phyloP scores from a whole-genome alignment of 163 green algal genomes.

The Scenedesmus sp. region DNA sequence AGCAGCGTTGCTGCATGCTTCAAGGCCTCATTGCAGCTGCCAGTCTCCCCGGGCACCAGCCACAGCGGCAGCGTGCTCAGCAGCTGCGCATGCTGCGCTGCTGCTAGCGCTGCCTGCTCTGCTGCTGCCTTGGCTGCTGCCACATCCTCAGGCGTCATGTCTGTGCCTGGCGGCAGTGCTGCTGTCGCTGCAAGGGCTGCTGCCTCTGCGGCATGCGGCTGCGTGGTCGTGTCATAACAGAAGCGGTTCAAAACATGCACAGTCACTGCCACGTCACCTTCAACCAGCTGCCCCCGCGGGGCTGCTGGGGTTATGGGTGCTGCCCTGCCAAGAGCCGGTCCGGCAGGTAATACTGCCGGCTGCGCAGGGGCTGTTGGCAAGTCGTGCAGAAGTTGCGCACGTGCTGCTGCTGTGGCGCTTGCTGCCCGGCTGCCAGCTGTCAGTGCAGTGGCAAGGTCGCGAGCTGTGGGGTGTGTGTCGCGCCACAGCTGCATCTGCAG shows the following conservation, averaged over 20 bases:
- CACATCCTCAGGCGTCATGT: constrained; percentile 52
- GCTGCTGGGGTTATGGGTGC: neutral
- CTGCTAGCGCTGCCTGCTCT: constrained; percentile 34
- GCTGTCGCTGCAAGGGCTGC: neutral
- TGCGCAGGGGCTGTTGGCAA: neutral
- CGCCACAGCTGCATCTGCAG: constrained; percentile 45
- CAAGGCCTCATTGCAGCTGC: constrained; percentile 50
- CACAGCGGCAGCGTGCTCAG: constrained; percentile 76
- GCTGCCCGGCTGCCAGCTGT: neutral
- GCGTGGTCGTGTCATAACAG: constrained; percentile 26
- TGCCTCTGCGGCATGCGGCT: constrained; percentile 19
- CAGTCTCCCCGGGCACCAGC: constrained; percentile 73
- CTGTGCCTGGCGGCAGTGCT: constrained; percentile 27
- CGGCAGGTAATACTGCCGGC: neutral
- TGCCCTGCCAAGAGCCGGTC: neutral
- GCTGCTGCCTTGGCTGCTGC: constrained; percentile 59
- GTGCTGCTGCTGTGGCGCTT: neutral
- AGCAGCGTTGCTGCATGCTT: constrained; percentile 70
- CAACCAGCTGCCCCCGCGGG: neutral
- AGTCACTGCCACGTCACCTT: neutral
- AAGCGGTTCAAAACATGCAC: constrained; percentile 32
- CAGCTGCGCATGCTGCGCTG: constrained; percentile 8
- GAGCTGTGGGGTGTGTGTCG: constrained; percentile 26
- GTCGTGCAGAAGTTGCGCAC: neutral
- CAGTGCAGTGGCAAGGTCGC: constrained; percentile 46